Base-by-base conservation (phyloP, 805 yeast species). In the Hanseniaspora pseudoguilliermondii region DNA sequence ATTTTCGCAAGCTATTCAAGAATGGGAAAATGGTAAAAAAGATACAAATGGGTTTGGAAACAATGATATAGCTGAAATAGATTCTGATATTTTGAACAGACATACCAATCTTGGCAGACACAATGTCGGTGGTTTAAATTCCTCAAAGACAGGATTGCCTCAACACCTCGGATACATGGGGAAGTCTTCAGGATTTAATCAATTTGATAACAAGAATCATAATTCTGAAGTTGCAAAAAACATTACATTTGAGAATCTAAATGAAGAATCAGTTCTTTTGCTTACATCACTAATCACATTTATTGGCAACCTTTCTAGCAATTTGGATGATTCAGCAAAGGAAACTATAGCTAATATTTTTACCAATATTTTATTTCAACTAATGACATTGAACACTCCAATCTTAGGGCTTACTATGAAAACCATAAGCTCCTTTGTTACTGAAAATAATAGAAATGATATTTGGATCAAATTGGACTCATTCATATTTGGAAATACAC, bases 201-300 rank as follows among this genome's bases (percentile, higher is more conserved):
- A 74, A 72, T 35, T 65, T 53, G 59, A 23, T 48, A 52, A 41
- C 25, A 29, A 49, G 6, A 58, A 50, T 40, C 59, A 59, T n/a
- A 55, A 59, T 32, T 59, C 60, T 5, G 59, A 64, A 3, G 66
- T 64, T 9, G 70, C 67, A 13, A 55, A 57, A 47, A 69, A 57
- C 49, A 63, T 68, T 9, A 74, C 73, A 2, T 66, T 74, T 36
- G 75, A 76, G 11, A 87, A 83, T 52, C 71, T 89, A 35, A 84
- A 86, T 38, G 95, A 87, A 60, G 96, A 89, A 65, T 84, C 90
- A 0, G 70, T 86, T 8, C 75, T 87, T 8, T 81, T 86, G 54
- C 72, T 89, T 7, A 77, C 90, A 0, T 85, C 95, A 0, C 81
- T 86, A 61, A 71, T 88, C 57, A 81, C 85, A 27, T 69, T 93